Evolutionary conservation across 2,329 filamentous ascomycete species (phyloP), one percentile per base, ranked within the genome.

Genomic region (Stachybotrys elegans): DNA sequence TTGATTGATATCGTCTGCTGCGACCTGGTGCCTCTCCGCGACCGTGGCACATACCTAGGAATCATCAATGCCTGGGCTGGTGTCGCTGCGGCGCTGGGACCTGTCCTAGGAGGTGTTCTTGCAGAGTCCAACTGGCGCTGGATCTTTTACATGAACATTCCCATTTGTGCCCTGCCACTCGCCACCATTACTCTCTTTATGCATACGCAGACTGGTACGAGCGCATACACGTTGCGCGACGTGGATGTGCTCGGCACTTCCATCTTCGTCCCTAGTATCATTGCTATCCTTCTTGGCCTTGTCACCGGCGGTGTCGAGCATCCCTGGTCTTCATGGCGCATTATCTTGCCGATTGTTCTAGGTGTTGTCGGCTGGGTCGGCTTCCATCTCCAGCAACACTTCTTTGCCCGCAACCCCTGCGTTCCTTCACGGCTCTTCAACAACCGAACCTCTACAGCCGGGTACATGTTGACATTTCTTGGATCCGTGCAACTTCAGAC

Each of bases 11-110:
- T 53, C 22, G 44, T 54, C 20, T 43, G 49, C 21, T 51, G 62
- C 40, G 75, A 78, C 45, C 53, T 78, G 2, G 65, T 76, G 0
- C 70, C 73, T 1, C 52, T 78, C 7, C 56, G 67, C 2, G 58
- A 74, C 47, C 56, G 73, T 40, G 66, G 66, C 3, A 63, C 63
- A 6, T 73, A 65, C 43, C 53, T 66, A 21, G 57, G 51, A 3
- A 49, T 63, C 6, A 45, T 68, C 2, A 44, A 62, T 16, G 42
- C 52, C 14, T 46, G 60, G 2, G 56, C 54, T 44, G 53, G 52
- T 5, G 43, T 69, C 8, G 67, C 61, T 0, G 57, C 55, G 12
- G 52, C 52, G 1, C 38, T 61, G 5, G 65, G 57, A 3, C 58
- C 61, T 1, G 48, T 65, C n/a, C 35, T 65, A 12, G 61, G 54